Percentiles rank a stretch among this genome's conserved stretches.
Conservation (phyloP, 192 early-diverging fungal genomes). For the Linnemannia exigua region DNA sequence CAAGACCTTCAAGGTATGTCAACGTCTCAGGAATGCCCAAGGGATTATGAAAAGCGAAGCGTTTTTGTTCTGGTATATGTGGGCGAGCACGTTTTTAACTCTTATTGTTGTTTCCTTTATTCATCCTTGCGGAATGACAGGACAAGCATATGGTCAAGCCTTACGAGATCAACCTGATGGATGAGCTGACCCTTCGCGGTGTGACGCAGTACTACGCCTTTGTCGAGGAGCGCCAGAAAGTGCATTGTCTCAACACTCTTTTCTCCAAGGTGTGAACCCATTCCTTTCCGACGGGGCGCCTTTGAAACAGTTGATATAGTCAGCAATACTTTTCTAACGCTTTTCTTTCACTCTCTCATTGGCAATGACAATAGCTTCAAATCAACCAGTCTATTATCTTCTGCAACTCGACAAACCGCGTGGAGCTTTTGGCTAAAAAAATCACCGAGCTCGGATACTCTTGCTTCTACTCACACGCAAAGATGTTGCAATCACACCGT, state of each 20-base stretch:
- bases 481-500: conserved; percentile 96
- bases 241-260: conserved; percentile 91
- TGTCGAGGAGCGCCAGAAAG: conserved; percentile 98
- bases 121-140: not conserved
- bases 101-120: not conserved
- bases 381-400: conserved; percentile 99
- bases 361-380: conserved; percentile 77
- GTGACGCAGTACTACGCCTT: conserved; percentile 99
- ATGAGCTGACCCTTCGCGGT: conserved; percentile 95
- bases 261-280: conserved; percentile 84
- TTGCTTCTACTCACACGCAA: conserved; percentile 98
- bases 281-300: not conserved
- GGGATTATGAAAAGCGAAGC: not conserved
- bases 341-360: not conserved
- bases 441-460: conserved; percentile 99
- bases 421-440: conserved; percentile 97
- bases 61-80: no score
- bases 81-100: not conserved
- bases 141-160: conserved; percentile 95
- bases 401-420: conserved; percentile 98
- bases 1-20: conserved; percentile 84
- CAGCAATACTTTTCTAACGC: no score
- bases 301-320: not conserved
- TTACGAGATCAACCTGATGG: conserved; percentile 99
- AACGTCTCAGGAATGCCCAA: not conserved